phyloP scores from a whole-genome alignment of 495 filamentous ascomycete genomes.

The Alectoria sarmentosa region DNA sequence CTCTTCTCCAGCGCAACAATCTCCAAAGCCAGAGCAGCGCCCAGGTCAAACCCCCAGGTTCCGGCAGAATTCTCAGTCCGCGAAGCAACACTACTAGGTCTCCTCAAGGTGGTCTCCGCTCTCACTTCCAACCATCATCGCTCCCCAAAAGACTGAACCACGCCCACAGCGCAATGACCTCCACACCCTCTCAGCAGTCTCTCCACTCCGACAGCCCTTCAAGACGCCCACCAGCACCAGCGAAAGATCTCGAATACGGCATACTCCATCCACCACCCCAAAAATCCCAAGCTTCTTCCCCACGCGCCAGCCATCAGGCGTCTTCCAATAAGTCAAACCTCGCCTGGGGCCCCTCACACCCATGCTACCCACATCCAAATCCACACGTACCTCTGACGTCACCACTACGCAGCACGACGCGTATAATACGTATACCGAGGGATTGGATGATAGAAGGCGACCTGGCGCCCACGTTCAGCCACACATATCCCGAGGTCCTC shows the following conservation, averaged over 20 bases:
- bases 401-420: slow-evolving; percentile 63
- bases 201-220: slow-evolving; percentile 22
- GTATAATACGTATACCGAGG: slow-evolving; percentile 81
- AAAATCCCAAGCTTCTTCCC: slow-evolving; percentile 6
- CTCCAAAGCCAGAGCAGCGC: slow-evolving; percentile 7
- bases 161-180: slow-evolving; percentile 4
- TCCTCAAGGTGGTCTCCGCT: not conserved
- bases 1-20: not conserved
- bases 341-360: slow-evolving; percentile 80
- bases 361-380: slow-evolving; percentile 89
- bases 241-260: slow-evolving; percentile 24
- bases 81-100: not conserved
- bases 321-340: slow-evolving; percentile 32
- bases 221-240: slow-evolving; percentile 23
- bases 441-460: slow-evolving; percentile 91
- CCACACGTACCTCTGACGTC: slow-evolving; percentile 78
- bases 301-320: slow-evolving; percentile 13
- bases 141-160: not conserved
- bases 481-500: slow-evolving; percentile 91
- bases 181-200: slow-evolving; percentile 8
- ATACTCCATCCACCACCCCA: slow-evolving; percentile 5
- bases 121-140: not conserved
- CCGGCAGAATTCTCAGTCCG: slow-evolving; percentile 1
- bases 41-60: slow-evolving; percentile 1
- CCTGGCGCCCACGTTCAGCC: slow-evolving; percentile 86